Conservation (phyloP, 2,329 filamentous ascomycete genomes). For the Exophiala bonariae region DNA sequence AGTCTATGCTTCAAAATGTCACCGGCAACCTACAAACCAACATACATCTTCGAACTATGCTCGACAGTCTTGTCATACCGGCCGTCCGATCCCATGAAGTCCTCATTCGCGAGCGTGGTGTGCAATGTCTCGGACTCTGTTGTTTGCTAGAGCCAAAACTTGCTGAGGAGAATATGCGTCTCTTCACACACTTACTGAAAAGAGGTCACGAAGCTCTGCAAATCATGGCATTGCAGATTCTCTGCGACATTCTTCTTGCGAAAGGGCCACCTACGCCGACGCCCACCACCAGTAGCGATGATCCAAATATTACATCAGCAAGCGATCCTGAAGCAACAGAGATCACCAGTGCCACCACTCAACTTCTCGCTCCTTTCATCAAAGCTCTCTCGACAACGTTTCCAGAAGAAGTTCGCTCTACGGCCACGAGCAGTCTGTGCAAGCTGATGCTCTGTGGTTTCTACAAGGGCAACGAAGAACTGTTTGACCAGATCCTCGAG, state of each 20-base stretch:
- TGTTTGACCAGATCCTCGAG: conserved; percentile 58
- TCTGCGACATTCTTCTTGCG: conserved; percentile 88
- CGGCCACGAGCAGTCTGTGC: conserved; percentile 49
- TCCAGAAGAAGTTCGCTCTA: conserved; percentile 50
- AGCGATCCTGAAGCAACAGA: neutral
- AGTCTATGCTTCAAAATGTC: conserved; percentile 96
- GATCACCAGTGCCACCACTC: conserved; percentile 29
- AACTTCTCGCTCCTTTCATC: conserved; percentile 67
- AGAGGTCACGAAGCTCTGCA: conserved; percentile 90
- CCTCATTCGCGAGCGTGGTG: conserved; percentile 84
- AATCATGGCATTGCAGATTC: conserved; percentile 84
- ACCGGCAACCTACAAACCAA: conserved; percentile 85
- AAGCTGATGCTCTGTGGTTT: conserved; percentile 47
- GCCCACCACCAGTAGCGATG: conserved; percentile 45
- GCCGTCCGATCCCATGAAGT: conserved; percentile 92
- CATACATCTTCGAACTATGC: conserved; percentile 89
- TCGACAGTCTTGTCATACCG: conserved; percentile 94
- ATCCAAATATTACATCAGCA: conserved; percentile 1
- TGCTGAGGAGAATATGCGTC: conserved; percentile 83
- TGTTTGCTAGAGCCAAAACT: conserved; percentile 87
- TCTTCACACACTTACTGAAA: conserved; percentile 94
- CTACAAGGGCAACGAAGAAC: conserved; percentile 38
- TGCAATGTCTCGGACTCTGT: conserved; percentile 87
- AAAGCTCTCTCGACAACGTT: conserved; percentile 59
- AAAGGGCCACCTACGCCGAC: conserved; percentile 58